phyloP scores from a whole-genome alignment of 352 stramenopile species.

The Globisporangium apiculatum region DNA sequence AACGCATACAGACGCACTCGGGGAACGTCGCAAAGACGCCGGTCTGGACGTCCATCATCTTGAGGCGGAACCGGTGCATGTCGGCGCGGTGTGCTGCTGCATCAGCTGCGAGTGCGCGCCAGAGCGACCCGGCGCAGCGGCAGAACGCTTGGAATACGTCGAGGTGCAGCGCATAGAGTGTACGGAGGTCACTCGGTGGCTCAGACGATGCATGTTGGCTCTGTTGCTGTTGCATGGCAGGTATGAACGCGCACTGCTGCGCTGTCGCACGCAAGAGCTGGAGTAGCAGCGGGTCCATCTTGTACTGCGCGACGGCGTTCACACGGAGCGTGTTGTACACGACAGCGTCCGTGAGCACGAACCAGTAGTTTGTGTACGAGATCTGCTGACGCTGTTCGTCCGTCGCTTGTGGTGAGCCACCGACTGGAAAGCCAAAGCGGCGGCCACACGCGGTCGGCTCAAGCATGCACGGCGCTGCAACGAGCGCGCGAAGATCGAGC shows the following conservation, averaged over 20 bases:
- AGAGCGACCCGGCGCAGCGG: constrained; percentile 30
- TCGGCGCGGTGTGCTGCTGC: constrained; percentile 12
- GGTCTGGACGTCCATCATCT: constrained; percentile 50
- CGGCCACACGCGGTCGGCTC: constrained; percentile 4
- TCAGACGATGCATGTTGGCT: constrained; percentile 1
- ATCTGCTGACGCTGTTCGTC: constrained; percentile 6
- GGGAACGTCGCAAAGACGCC: constrained; percentile 64
- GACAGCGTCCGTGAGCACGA: constrained; percentile 61
- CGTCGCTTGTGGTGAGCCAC: background rate
- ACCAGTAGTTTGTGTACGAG: constrained; percentile 59
- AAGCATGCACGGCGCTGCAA: constrained; percentile 10
- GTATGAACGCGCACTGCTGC: constrained; percentile 29
- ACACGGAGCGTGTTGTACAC: constrained; percentile 45
- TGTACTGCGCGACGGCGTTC: constrained; percentile 30
- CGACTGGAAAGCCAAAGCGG: constrained; percentile 17
- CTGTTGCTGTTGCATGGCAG: constrained; percentile 10
- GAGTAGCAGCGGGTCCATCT: constrained; percentile 45
- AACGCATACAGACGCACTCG: constrained; percentile 34
- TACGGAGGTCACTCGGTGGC: constrained; percentile 13
- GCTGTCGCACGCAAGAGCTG: constrained; percentile 37
- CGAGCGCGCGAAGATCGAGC: constrained; percentile 41
- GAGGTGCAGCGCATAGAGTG: constrained; percentile 57
- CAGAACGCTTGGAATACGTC: constrained; percentile 66
- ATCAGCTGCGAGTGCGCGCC: constrained; percentile 19
- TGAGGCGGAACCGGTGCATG: constrained; percentile 33